A percentile compares a stretch with the other conserved stretches of the same genome.
Evolutionary conservation across 768 basidiomycete species (phyloP).

Genomic region (Agrocybe chaxingu): DNA sequence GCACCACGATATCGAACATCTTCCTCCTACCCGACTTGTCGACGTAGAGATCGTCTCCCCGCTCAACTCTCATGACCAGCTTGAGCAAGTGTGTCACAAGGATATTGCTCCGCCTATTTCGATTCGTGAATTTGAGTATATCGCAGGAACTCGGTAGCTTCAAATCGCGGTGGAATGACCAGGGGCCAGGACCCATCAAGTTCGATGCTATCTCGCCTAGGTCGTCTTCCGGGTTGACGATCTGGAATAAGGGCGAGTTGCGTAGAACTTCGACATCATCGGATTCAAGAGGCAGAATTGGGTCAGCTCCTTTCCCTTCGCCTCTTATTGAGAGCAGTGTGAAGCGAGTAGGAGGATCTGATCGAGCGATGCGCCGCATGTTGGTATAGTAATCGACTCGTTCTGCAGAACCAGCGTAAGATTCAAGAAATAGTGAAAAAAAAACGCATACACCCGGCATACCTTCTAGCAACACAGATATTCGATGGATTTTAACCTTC

Average conservation of each 20-base stretch:
- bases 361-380: conserved; percentile 61
- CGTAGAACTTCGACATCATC: conserved; percentile 61
- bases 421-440: background rate
- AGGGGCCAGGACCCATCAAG: conserved; percentile 81
- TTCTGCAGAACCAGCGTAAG: conserved; percentile 41
- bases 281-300: conserved; percentile 77
- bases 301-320: conserved; percentile 47
- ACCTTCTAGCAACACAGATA: conserved; percentile 83
- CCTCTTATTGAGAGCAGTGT: conserved; percentile 62
- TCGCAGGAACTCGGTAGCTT: conserved; percentile 64
- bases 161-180: conserved; percentile 72
- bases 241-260: conserved; percentile 61
- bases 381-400: conserved; percentile 78
- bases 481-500: conserved; percentile 77
- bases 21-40: conserved; percentile 77
- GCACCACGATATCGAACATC: conserved; percentile 83
- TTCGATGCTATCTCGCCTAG: conserved; percentile 54
- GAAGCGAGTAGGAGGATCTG: conserved; percentile 61
- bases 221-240: conserved; percentile 48
- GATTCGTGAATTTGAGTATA: conserved; percentile 73
- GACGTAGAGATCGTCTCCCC: conserved; percentile 64
- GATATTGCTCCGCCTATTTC: conserved; percentile 74
- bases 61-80: conserved; percentile 78
- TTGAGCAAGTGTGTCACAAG: conserved; percentile 75
- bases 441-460: conserved; percentile 13